Conservation (phyloP, 176 grass and related monocot genomes). For the Neostapfia colusana region DNA sequence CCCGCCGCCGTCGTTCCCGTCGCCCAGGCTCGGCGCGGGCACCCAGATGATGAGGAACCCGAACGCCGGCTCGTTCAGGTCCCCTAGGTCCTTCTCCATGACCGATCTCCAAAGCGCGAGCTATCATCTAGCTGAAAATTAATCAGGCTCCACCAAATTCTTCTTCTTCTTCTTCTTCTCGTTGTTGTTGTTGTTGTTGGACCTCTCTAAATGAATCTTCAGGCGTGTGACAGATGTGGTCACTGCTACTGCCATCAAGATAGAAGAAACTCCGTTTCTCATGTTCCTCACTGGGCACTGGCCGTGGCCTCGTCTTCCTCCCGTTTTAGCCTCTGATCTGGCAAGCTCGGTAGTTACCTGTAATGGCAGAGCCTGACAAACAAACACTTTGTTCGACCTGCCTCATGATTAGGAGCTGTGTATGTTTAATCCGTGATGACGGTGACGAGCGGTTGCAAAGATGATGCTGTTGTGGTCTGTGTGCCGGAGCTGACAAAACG, state of each 20-base stretch:
- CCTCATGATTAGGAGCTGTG: background rate
- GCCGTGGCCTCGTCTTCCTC: no score
- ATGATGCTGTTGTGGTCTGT: background rate
- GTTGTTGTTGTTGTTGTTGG: no score
- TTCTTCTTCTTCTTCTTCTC: background rate
- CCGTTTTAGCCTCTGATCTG: background rate
- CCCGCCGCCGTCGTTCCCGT: slow-evolving; percentile 39
- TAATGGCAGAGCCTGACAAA: background rate
- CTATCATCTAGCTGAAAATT: slow-evolving; percentile 40
- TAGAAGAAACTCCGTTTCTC: slow-evolving; percentile 33
- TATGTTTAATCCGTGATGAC: background rate
- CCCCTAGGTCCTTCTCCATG: slow-evolving; percentile 68
- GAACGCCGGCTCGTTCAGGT: slow-evolving; percentile 32
- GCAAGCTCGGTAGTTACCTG: background rate
- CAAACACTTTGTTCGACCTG: background rate
- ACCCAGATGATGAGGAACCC: slow-evolving; percentile 32
- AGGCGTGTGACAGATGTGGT: slow-evolving; percentile 26
- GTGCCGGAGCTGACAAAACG: slow-evolving; percentile 28
- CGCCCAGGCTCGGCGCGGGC: slow-evolving; percentile 29
- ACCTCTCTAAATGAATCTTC: slow-evolving; percentile 13
- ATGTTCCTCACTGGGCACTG: slow-evolving; percentile 2
- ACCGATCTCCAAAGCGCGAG: slow-evolving; percentile 57
- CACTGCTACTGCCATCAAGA: slow-evolving; percentile 15
- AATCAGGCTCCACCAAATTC: background rate
- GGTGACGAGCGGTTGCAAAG: background rate